phyloP scores from a whole-genome alignment of 2,329 filamentous ascomycete genomes.

The Penicillium sp. region DNA sequence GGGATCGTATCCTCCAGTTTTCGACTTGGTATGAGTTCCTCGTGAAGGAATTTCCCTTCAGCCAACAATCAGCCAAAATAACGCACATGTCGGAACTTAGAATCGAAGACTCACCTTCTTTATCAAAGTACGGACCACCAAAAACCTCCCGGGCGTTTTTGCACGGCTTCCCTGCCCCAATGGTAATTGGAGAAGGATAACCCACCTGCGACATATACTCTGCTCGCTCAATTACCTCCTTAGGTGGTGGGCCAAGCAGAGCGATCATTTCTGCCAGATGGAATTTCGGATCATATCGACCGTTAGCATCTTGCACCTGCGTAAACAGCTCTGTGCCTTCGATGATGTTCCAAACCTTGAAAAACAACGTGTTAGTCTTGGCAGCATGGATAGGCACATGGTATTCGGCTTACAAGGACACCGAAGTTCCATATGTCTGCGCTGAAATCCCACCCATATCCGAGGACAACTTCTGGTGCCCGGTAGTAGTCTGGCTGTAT shows the following conservation, averaged over 20 bases:
- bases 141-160: conserved; percentile 23
- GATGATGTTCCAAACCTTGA: conserved; percentile 29
- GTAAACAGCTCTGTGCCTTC: conserved; percentile 27
- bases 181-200: not conserved
- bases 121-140: conserved; percentile 19
- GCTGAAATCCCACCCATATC: conserved; percentile 26
- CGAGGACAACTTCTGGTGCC: conserved; percentile 31
- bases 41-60: conserved; percentile 1
- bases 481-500: conserved; percentile 36
- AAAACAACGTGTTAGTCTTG: not conserved
- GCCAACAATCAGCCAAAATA: conserved; percentile 5
- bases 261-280: conserved; percentile 38
- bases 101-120: conserved; percentile 4
- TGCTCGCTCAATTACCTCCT: not conserved
- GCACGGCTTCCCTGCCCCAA: not conserved
- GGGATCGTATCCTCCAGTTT: not conserved
- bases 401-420: conserved; percentile 19
- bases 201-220: not conserved
- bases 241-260: conserved; percentile 31
- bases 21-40: not conserved
- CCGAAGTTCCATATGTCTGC: conserved; percentile 36
- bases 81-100: not conserved
- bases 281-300: conserved; percentile 25
- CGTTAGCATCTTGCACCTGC: conserved; percentile 23
- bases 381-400: not conserved